Evolutionary conservation across 768 basidiomycete genomes (phyloP).

Genomic region (Chalciporus pseudorubinellus): DNA sequence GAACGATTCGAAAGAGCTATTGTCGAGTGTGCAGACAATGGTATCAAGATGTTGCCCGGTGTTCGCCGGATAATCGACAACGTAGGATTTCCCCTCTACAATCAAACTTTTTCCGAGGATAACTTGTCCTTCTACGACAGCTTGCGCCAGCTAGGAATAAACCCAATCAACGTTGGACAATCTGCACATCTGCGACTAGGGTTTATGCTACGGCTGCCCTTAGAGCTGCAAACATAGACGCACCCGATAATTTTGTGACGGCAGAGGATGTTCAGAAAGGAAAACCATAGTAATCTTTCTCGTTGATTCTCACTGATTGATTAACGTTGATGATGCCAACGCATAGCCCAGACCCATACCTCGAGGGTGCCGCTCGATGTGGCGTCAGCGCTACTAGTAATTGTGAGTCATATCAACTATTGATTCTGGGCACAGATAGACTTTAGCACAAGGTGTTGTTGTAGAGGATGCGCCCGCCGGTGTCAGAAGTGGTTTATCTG

Average conservation of each 20-base stretch:
- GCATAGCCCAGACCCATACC: constrained; percentile 83
- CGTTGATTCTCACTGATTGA: background rate
- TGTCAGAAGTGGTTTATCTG: constrained; percentile 71
- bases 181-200: constrained; percentile 84
- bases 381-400: constrained; percentile 48
- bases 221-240: constrained; percentile 58
- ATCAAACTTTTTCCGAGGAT: background rate
- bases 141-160: constrained; percentile 24
- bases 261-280: constrained; percentile 83
- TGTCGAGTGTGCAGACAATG: constrained; percentile 53
- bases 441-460: constrained; percentile 58
- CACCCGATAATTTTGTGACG: constrained; percentile 71
- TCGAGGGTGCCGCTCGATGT: constrained; percentile 75
- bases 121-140: constrained; percentile 20
- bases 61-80: constrained; percentile 56
- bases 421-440: background rate
- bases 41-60: constrained; percentile 75
- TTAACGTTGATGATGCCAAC: background rate
- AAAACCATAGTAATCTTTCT: constrained; percentile 64
- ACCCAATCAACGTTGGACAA: constrained; percentile 75
- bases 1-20: constrained; percentile 80
- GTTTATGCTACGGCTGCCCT: constrained; percentile 74
- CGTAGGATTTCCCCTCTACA: constrained; percentile 35
- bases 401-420: constrained; percentile 17
- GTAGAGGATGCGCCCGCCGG: constrained; percentile 92